phyloP scores from a whole-genome alignment of 2,329 filamentous ascomycete genomes.

The Hypomyces rosellus region DNA sequence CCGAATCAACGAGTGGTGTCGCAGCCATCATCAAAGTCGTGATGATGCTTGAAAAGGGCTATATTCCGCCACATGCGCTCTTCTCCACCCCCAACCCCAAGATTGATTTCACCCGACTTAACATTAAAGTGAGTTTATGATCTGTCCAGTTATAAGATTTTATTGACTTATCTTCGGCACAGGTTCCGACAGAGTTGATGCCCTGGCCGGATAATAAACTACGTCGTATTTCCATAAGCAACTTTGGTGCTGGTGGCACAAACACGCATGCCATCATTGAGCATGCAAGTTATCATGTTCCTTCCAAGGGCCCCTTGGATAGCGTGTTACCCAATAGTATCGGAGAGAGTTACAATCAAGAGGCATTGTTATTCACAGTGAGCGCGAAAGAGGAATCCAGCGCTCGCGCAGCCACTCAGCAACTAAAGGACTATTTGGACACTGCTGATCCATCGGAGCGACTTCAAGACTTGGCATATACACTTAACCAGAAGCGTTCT shows the following conservation, averaged over 20 bases:
- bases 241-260: slow-evolving; percentile 27
- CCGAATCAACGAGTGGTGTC: slow-evolving; percentile 19
- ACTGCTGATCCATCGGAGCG: neutral
- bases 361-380: neutral
- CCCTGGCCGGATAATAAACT: neutral
- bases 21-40: slow-evolving; percentile 12
- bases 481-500: neutral
- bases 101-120: slow-evolving; percentile 6
- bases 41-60: neutral
- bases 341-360: neutral
- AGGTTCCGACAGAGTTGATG: no score
- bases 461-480: neutral
- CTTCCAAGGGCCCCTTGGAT: neutral
- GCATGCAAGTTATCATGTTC: neutral
- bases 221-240: slow-evolving; percentile 21
- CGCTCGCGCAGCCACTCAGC: neutral
- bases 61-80: neutral
- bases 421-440: neutral
- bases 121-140: slow-evolving; percentile 16
- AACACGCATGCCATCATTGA: slow-evolving; percentile 5
- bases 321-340: neutral
- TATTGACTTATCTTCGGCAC: no score
- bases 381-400: slow-evolving; percentile 1
- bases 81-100: neutral
- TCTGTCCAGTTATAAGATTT: slow-evolving; percentile 6